Evolutionary conservation across 176 grass and related monocot species (phyloP).

Genomic region (Olyra latifolia): DNA sequence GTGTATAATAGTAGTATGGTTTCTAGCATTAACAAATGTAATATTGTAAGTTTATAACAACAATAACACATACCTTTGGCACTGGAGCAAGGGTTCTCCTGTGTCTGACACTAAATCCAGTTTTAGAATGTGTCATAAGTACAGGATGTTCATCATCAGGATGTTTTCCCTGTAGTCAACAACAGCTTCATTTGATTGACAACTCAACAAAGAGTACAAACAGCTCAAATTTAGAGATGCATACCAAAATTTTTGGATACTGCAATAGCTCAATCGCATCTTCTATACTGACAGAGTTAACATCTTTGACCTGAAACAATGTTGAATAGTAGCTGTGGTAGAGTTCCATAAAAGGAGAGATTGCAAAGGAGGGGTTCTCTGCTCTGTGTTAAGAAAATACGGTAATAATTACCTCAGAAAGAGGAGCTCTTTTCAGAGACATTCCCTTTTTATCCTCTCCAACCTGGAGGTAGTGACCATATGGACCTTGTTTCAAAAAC

Average conservation of each 20-base stretch:
- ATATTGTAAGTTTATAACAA: background rate
- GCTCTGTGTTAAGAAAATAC: constrained; percentile 14
- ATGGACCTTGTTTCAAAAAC: constrained; percentile 86
- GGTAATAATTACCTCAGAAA: constrained; percentile 54
- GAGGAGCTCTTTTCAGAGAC: constrained; percentile 66
- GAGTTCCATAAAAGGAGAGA: constrained; percentile 14
- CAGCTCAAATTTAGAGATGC: constrained; percentile 23
- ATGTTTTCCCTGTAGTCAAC: constrained; percentile 70
- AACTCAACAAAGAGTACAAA: constrained; percentile 13
- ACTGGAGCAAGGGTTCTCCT: constrained; percentile 57
- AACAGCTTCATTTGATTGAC: constrained; percentile 7
- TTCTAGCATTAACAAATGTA: constrained; percentile 1
- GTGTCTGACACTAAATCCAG: constrained; percentile 72
- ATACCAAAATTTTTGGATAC: constrained; percentile 84
- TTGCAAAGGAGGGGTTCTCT: background rate
- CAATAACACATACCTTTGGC: constrained; percentile 61
- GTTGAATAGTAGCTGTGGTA: constrained; percentile 5
- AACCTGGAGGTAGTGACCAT: constrained; percentile 84
- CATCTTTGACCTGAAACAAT: constrained; percentile 67
- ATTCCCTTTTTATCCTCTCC: constrained; percentile 76
- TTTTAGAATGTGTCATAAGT: constrained; percentile 73
- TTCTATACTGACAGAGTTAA: constrained; percentile 63
- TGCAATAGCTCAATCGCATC: constrained; percentile 80
- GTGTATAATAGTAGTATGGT: background rate
- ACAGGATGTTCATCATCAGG: constrained; percentile 71